phyloP scores from a whole-genome alignment of 495 filamentous ascomycete species.

The Glarea lozoyensis region DNA sequence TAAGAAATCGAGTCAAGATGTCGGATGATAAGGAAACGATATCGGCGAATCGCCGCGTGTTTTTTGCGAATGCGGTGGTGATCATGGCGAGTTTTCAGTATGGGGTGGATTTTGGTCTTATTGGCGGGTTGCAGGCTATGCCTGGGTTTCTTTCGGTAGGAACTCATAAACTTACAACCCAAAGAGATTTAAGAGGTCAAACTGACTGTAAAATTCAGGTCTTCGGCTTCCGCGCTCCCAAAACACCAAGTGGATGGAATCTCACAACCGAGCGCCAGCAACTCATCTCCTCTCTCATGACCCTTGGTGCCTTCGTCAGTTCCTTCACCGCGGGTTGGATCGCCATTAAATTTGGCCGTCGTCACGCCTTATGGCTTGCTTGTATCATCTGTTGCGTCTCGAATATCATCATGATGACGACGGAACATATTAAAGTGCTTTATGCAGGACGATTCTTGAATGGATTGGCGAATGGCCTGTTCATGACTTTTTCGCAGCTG shows the following conservation, averaged over 20 bases:
- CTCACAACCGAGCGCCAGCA: constrained; percentile 28
- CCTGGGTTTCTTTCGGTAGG: constrained; percentile 36
- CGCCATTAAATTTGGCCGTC: constrained; percentile 38
- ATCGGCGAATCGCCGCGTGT: background rate
- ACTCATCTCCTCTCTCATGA: constrained; percentile 49
- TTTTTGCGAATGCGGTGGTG: background rate
- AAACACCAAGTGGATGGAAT: background rate
- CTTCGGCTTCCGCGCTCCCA: constrained; percentile 9
- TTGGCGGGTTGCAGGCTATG: constrained; percentile 54
- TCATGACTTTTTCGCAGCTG: constrained; percentile 53
- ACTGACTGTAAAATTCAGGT: constrained; percentile 40
- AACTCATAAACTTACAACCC: constrained; percentile 28
- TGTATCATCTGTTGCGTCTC: constrained; percentile 38
- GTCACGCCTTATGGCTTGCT: constrained; percentile 38
- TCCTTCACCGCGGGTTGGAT: constrained; percentile 44
- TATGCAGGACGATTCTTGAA: constrained; percentile 48
- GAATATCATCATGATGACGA: constrained; percentile 48
- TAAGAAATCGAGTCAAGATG: too few relatives aligned
- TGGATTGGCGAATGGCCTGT: constrained; percentile 46
- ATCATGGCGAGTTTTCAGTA: constrained; percentile 10
- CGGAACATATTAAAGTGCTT: constrained; percentile 38
- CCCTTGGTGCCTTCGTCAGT: constrained; percentile 48
- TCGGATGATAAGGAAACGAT: background rate
- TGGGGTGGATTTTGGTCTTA: constrained; percentile 51
- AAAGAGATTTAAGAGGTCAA: too few relatives aligned